These are phyloP conservation scores for Mortierella sp. DNA, from an alignment of 371 early-diverging fungal genomes.

Conservation along the genomic window DNA sequence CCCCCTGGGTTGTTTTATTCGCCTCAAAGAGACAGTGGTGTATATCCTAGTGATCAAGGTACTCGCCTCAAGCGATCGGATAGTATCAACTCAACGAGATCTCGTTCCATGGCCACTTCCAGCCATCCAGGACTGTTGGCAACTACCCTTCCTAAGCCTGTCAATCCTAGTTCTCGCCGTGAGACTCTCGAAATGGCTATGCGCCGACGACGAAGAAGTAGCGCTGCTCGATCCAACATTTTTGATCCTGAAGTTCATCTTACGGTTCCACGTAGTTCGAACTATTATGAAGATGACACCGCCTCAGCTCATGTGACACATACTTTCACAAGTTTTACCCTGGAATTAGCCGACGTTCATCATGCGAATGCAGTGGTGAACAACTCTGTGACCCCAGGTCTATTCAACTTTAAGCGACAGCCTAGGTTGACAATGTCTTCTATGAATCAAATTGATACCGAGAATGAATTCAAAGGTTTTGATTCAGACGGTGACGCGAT, in stretches of 20 bases:
- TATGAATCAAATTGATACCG: conserved; percentile 25
- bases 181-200: conserved; percentile 55
- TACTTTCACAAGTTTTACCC: conserved; percentile 49
- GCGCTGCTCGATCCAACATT: conserved; percentile 26
- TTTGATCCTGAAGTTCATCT: not conserved
- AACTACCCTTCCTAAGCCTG: conserved; percentile 21
- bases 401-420: conserved; percentile 51
- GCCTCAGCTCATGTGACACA: conserved; percentile 46
- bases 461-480: conserved; percentile 43
- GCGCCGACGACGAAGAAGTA: conserved; percentile 48
- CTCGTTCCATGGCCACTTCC: conserved; percentile 38
- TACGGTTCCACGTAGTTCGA: conserved; percentile 8
- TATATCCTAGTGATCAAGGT: conserved; percentile 16
- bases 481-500: conserved; percentile 55
- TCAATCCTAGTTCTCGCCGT: conserved; percentile 19
- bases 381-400: conserved; percentile 45
- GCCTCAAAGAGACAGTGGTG: conserved; percentile 18
- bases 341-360: conserved; percentile 39
- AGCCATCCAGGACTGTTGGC: conserved; percentile 43
- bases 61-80: conserved; percentile 17
- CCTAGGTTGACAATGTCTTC: conserved; percentile 32
- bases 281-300: conserved; percentile 20
- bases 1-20: not conserved
- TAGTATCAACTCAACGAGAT: conserved; percentile 32
- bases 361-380: conserved; percentile 47